These are phyloP conservation scores for Phytophthora sp. DNA, from an alignment of 352 stramenopile species.

Conservation along the genomic window DNA sequence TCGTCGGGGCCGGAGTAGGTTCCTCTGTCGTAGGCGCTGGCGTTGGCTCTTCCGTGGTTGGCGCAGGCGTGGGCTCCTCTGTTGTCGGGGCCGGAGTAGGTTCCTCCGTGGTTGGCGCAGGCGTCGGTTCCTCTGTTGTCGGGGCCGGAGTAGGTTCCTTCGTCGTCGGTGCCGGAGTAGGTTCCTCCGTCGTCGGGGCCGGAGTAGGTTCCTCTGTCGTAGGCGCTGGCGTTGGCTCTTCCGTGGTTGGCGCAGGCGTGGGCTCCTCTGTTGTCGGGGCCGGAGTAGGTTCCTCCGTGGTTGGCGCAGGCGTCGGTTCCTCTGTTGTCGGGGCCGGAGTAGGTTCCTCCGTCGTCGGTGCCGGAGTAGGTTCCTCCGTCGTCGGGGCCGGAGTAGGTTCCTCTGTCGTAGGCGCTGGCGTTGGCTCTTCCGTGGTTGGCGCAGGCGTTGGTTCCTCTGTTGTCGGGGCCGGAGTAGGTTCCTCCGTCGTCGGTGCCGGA, in stretches of 20 bases:
- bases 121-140: neutral
- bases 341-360: neutral
- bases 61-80: neutral
- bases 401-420: neutral
- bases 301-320: too few relatives aligned
- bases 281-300: too few relatives aligned
- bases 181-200: neutral
- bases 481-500: neutral
- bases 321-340: neutral
- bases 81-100: neutral
- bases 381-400: neutral
- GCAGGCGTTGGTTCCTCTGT: neutral
- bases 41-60: too few relatives aligned
- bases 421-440: too few relatives aligned
- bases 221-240: neutral
- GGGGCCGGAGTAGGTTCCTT: neutral
- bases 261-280: neutral
- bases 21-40: neutral
- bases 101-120: too few relatives aligned
- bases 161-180: neutral
- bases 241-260: too few relatives aligned
- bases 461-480: neutral
- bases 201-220: slow-evolving; percentile 1
- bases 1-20: neutral
- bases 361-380: neutral